Evolutionary conservation across 495 filamentous ascomycete genomes (phyloP).

Genomic region (Parathielavia appendiculata): DNA sequence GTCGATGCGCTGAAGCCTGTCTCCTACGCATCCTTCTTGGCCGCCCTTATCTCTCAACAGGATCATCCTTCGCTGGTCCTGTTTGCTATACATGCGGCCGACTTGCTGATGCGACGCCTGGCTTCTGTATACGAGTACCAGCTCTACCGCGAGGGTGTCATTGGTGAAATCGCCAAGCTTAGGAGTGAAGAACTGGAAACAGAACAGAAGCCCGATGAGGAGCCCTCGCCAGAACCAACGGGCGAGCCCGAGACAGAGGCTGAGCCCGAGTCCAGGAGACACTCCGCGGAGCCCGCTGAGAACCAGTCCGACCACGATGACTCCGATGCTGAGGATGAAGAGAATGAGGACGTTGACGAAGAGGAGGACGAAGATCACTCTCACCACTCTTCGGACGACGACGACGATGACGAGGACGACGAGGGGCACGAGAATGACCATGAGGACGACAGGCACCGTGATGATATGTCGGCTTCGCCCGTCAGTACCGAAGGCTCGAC

Average conservation of each 20-base stretch:
- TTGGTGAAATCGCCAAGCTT: constrained; percentile 81
- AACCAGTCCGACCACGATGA: constrained; percentile 26
- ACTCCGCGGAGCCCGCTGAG: constrained; percentile 8
- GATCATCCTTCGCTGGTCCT: constrained; percentile 86
- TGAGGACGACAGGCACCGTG: constrained; percentile 53
- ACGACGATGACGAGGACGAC: constrained; percentile 47
- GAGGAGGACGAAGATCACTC: constrained; percentile 31
- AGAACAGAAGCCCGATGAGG: constrained; percentile 19
- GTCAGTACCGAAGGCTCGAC: constrained; percentile 55
- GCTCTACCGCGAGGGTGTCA: constrained; percentile 95
- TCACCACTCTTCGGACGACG: constrained; percentile 32
- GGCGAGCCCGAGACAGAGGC: constrained; percentile 31
- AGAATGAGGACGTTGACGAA: constrained; percentile 25
- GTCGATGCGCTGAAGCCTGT: constrained; percentile 84
- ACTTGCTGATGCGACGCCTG: constrained; percentile 77
- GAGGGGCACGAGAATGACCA: constrained; percentile 37
- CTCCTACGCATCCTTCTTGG: constrained; percentile 94
- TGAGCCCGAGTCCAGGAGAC: constrained; percentile 3
- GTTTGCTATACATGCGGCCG: constrained; percentile 78
- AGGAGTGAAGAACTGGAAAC: constrained; percentile 42
- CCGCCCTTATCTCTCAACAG: constrained; percentile 91
- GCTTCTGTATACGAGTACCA: constrained; percentile 89
- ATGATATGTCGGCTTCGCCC: constrained; percentile 67
- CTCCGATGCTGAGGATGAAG: constrained; percentile 31
- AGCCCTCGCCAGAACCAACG: not conserved